Base-by-base conservation (phyloP, 2,329 filamentous ascomycete genomes). In the Epichloe glyceriae region DNA sequence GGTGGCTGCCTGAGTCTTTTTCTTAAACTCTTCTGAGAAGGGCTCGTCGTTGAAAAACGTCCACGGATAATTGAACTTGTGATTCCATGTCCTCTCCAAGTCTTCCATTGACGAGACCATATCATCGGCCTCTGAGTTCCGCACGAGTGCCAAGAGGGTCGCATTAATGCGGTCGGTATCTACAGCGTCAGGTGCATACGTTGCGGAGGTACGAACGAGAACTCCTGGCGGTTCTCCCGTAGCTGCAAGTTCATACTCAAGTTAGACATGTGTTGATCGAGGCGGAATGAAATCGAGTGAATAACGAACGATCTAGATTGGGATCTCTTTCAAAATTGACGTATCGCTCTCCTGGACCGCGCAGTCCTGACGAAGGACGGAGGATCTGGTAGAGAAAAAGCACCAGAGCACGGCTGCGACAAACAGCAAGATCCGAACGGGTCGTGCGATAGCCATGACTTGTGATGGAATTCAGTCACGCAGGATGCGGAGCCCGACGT, bases 51-150 rank as follows among this genome's bases (percentile, higher is more conserved):
- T 98, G 77, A 98, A 94, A 67, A 98, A 98, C 8, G 89, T 96
- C 88, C 93, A 98, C 0, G 93, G 93, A 64, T 98, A 98, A 73
- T 98, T 98, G 79, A 97, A 98, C 65, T 98, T 98, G 74, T 81
- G 75, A 63, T 98, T 98, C 89, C 90, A 98, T 1, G 91, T 97
- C 57, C 85, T 74, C 71, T 98, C 93, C 53, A 98, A 76, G 63
- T 98, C 91, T 50, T 70, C 70, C 88, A 98, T 98, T 26, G 89
- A 88, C 63, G 84, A 79, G 26, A 97, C 73, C 74, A 98, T 86
- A 45, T 85, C 86, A 20, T 81, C 71, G 30, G 96, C 72, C 72
- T 98, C 93, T 64, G 87, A 82, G 63, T 98, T 98, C 54, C 93
- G 84, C 51, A 98, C 93, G 38, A 98, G 79, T 20, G 89, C 86